phyloP scores from a whole-genome alignment of 306 rosid genomes.

The Elaeagnus macrophylla region DNA sequence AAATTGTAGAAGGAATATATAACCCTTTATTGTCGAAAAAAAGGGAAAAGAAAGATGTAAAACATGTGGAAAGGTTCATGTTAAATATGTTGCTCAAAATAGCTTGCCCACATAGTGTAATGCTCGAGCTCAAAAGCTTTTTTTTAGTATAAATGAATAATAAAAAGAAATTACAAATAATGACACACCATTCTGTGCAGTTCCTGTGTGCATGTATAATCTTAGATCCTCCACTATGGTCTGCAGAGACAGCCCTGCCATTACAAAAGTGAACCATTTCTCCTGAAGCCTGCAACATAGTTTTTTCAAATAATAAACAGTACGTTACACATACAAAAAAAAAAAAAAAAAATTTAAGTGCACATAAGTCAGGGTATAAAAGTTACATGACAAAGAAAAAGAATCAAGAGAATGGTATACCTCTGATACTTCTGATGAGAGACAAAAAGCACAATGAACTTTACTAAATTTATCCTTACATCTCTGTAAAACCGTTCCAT shows the following conservation, averaged over 20 bases:
- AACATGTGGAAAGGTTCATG: no score
- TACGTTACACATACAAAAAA: no score
- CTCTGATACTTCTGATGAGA: conserved; percentile 73
- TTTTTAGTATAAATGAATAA: neutral
- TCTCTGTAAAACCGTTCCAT: conserved; percentile 30
- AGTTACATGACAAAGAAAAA: conserved; percentile 1
- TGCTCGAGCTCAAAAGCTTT: no score
- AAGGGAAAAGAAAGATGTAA: no score
- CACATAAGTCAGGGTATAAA: neutral
- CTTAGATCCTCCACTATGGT: conserved; percentile 43
- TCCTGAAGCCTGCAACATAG: conserved; percentile 62
- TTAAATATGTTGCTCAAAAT: neutral
- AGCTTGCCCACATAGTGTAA: neutral
- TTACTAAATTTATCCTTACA: conserved; percentile 33
- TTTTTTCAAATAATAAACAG: conserved; percentile 7
- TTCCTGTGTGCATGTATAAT: conserved; percentile 74
- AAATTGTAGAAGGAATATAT: no score
- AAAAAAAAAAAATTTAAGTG: conserved; percentile 4
- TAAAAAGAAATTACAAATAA: neutral
- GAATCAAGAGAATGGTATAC: conserved; percentile 24
- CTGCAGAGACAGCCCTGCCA: conserved; percentile 47
- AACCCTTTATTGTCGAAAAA: no score
- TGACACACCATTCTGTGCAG: conserved; percentile 81
- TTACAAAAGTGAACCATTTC: conserved; percentile 51
- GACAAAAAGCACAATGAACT: conserved; percentile 66